phyloP scores from a whole-genome alignment of 1,284 basidiomycete species.

The Wolfiporia cocos region DNA sequence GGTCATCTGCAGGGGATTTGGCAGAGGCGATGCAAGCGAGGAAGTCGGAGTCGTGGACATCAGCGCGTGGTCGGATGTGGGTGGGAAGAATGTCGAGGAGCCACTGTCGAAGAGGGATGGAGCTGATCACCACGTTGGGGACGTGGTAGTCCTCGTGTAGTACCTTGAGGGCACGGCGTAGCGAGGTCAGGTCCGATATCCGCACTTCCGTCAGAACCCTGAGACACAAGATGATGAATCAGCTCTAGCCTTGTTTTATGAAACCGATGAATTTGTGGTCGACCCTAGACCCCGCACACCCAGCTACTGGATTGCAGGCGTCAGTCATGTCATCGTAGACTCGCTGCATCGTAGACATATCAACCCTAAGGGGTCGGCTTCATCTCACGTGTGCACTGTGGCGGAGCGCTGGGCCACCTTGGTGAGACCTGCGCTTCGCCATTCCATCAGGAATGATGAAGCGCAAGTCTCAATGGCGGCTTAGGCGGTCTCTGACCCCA shows the following conservation, averaged over 20 bases:
- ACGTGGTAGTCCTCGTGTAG: constrained; percentile 76
- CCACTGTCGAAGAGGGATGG: constrained; percentile 66
- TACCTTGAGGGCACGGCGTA: constrained; percentile 63
- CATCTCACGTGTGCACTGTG: too few species aligned
- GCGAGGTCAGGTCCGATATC: constrained; percentile 59
- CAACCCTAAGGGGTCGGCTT: too few species aligned
- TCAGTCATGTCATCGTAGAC: too few species aligned
- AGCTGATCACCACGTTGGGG: constrained; percentile 89
- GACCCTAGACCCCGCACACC: too few species aligned
- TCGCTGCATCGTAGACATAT: too few species aligned
- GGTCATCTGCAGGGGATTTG: constrained; percentile 10
- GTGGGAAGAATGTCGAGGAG: constrained; percentile 44
- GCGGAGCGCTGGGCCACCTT: too few species aligned
- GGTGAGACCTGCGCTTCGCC: too few species aligned
- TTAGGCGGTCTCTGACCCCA: too few species aligned
- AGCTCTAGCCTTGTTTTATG: neutral
- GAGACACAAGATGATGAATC: constrained; percentile 3
- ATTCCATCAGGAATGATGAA: too few species aligned
- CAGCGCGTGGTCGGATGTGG: constrained; percentile 31
- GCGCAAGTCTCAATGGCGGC: too few species aligned
- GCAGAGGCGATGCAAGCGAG: constrained; percentile 81
- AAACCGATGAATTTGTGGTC: too few species aligned
- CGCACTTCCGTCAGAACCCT: constrained; percentile 72
- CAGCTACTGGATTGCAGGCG: too few species aligned
- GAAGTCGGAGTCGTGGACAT: constrained; percentile 33